Evolutionary conservation across 345 rosid genomes (phyloP).

Genomic region (Kandelia obovata): DNA sequence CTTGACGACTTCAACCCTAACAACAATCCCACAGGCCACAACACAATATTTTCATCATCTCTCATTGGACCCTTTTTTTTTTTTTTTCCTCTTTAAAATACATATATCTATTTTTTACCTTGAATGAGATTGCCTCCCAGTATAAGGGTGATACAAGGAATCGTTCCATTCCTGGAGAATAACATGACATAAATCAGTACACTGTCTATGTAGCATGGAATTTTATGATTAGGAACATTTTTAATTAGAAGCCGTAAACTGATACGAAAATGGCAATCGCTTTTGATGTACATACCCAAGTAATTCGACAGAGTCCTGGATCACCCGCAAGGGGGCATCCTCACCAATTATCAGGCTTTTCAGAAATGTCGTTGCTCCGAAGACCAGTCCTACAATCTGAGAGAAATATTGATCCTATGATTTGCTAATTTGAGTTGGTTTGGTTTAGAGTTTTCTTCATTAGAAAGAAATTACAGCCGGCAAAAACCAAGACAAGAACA

Average conservation of each 20-base stretch:
- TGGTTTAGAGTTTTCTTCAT: neutral
- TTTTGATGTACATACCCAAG: constrained; percentile 53
- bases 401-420: neutral
- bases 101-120: constrained; percentile 36
- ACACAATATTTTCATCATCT: too few species aligned
- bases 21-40: neutral
- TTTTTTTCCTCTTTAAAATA: neutral
- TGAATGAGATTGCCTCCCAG: constrained; percentile 91
- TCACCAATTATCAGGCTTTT: constrained; percentile 72
- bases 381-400: constrained; percentile 74
- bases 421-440: neutral
- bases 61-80: neutral
- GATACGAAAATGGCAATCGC: too few species aligned
- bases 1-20: constrained; percentile 69
- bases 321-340: constrained; percentile 62
- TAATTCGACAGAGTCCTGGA: constrained; percentile 71
- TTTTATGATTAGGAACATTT: neutral
- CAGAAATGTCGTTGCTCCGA: constrained; percentile 68
- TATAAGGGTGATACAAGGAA: constrained; percentile 87
- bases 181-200: neutral
- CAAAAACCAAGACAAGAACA: too few species aligned
- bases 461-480: too few species aligned
- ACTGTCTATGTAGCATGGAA: constrained; percentile 1
- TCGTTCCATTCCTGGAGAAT: constrained; percentile 68
- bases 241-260: neutral